Evolutionary conservation across 768 basidiomycete genomes (phyloP), one percentile per base, ranked within the genome.

Genomic region (Melanogaster broomeanus): DNA sequence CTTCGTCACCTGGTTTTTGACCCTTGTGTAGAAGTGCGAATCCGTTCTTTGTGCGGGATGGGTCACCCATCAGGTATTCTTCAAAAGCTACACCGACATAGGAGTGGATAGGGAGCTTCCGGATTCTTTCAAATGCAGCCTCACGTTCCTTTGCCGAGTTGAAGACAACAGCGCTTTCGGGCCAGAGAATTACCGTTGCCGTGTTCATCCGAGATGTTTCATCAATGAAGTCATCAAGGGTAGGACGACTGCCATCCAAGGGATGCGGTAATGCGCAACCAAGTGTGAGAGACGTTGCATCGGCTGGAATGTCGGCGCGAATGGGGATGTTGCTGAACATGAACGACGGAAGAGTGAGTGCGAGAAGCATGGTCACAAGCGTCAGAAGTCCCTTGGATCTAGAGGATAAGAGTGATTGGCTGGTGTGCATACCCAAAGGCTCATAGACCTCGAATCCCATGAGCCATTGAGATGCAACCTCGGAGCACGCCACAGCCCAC

Each of bases 111-210:
- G 53, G 2, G 5, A 55, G 39, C 2, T 63, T 8, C 19, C 70
- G 73, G 6, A 91, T 71, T 43, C 55, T 42, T 2, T 67, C 58
- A 49, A 93, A 77, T 0, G 77, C 82, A 4, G 66, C 68, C 18
- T 72, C 66, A 52, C 79, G 78, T 46, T 84, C 85, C 18, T 55
- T 57, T 12, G 67, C 66, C 30, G 75, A 78, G 30, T 74, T 71
- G 61, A 93, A 93, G 2, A 72, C 65, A 0, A 93, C 82, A 0
- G 90, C 89, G 6, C 84, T 84, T 66, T 93, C 90, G 0, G 91
- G 90, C 89, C 90, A 93, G 2, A 93, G 71, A 15, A 90, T 61
- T 15, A 93, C 62, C 37, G 78, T 76, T 1, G 87, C 84, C 4
- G 56, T 42, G 6, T 70, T 72, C 49, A 85, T 59, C n/a, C 61